phyloP scores from a whole-genome alignment of 257 asterid species.

The Rauvolfia tetraphylla region DNA sequence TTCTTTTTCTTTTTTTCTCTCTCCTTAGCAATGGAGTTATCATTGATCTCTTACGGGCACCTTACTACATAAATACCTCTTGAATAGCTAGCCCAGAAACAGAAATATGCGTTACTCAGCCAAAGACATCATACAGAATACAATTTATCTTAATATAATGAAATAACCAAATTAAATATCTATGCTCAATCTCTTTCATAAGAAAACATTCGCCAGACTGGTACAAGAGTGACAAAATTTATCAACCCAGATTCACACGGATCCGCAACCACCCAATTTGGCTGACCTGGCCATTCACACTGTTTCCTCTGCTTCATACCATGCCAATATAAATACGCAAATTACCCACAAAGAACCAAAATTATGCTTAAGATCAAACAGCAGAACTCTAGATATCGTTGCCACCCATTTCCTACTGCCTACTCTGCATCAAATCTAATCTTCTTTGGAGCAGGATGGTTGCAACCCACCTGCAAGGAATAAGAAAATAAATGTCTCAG shows the following conservation, averaged over 20 bases:
- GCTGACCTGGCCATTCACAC: neutral
- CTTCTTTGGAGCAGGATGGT: conserved; percentile 70
- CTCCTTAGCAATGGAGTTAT: too few species aligned
- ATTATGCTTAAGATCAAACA: neutral
- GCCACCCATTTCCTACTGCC: conserved; percentile 1
- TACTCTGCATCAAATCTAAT: conserved; percentile 53
- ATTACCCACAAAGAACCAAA: conserved; percentile 4
- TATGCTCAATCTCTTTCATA: neutral
- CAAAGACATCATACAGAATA: neutral
- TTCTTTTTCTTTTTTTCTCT: too few species aligned
- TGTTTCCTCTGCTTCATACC: neutral
- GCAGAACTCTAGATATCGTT: neutral
- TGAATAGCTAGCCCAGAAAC: neutral
- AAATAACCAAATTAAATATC: neutral
- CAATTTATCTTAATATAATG: neutral
- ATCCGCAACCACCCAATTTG: neutral
- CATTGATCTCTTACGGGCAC: too few species aligned
- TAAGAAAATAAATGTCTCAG: neutral
- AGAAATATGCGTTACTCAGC: neutral
- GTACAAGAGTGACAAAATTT: neutral
- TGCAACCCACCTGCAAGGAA: conserved; percentile 52
- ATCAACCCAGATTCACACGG: neutral
- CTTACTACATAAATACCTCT: too few species aligned
- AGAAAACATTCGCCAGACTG: neutral
- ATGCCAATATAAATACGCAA: neutral